Conservation (phyloP, 352 stramenopile genomes). For the Phytopythium oedochilum region DNA sequence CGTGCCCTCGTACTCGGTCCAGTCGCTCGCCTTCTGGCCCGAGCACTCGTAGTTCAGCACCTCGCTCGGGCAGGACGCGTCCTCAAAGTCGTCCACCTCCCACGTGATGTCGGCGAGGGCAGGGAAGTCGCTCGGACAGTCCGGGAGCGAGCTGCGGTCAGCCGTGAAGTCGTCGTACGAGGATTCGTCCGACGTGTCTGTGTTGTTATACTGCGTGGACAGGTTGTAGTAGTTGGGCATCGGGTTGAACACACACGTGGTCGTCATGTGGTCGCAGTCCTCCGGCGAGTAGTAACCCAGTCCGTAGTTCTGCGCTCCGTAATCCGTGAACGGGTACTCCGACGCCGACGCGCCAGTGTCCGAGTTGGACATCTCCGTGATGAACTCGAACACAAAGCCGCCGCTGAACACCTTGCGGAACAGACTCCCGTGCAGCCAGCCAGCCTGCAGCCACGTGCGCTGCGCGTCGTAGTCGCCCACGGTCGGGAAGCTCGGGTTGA, state of each 20-base stretch:
- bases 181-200: slow-evolving; percentile 33
- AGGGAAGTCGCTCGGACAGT: slow-evolving; percentile 26
- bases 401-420: slow-evolving; percentile 58
- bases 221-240: slow-evolving; percentile 83
- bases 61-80: slow-evolving; percentile 20
- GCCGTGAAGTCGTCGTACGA: slow-evolving; percentile 23
- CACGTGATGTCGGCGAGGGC: slow-evolving; percentile 22
- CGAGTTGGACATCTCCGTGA: slow-evolving; percentile 68
- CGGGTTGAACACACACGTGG: slow-evolving; percentile 52
- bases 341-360: slow-evolving; percentile 40
- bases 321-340: slow-evolving; percentile 75
- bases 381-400: slow-evolving; percentile 82
- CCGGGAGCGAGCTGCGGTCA: slow-evolving; percentile 13
- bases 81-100: slow-evolving; percentile 22
- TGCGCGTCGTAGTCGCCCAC: slow-evolving; percentile 56
- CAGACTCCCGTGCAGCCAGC: slow-evolving; percentile 39
- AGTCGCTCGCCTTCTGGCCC: slow-evolving; percentile 37
- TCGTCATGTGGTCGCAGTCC: slow-evolving; percentile 55
- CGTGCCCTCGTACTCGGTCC: slow-evolving; percentile 29
- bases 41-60: slow-evolving; percentile 41
- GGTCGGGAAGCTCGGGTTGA: slow-evolving; percentile 55
- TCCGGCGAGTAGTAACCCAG: slow-evolving; percentile 79
- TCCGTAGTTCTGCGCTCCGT: slow-evolving; percentile 78
- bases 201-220: slow-evolving; percentile 47
- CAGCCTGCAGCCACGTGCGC: slow-evolving; percentile 55